These are phyloP conservation scores for Reutealis trisperma DNA, from an alignment of 345 rosid genomes.

Conservation along the genomic window DNA sequence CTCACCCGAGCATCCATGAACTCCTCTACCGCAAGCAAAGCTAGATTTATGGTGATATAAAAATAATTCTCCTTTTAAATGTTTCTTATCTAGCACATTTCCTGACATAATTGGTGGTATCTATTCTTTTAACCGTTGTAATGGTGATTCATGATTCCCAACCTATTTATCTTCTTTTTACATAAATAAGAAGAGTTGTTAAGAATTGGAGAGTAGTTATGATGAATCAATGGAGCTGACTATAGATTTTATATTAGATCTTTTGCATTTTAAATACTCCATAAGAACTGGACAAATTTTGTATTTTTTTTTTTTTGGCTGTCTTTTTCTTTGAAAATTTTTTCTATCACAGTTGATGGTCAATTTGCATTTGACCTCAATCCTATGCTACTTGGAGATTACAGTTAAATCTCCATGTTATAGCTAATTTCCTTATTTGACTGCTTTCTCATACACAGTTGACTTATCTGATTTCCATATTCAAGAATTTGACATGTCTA, in stretches of 20 bases:
- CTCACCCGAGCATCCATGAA: too few species aligned
- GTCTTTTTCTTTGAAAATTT: background rate
- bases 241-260: background rate
- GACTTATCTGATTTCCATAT: background rate
- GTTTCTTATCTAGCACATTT: background rate
- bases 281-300: background rate
- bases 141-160: background rate
- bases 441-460: constrained; percentile 11
- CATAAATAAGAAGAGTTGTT: background rate
- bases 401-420: background rate
- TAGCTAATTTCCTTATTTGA: constrained; percentile 2
- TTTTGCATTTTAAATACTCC: background rate
- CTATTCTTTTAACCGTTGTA: background rate
- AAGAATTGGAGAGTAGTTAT: background rate
- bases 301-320: background rate
- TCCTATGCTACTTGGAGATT: background rate
- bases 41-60: background rate
- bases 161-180: background rate
- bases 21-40: background rate
- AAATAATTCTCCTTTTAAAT: background rate
- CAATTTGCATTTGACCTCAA: background rate
- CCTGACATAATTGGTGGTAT: background rate
- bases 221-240: background rate
- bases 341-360: background rate
- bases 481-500: background rate